Evolutionary conservation across 306 rosid species (phyloP).

Genomic region (Astragalus glycyphyllos): DNA sequence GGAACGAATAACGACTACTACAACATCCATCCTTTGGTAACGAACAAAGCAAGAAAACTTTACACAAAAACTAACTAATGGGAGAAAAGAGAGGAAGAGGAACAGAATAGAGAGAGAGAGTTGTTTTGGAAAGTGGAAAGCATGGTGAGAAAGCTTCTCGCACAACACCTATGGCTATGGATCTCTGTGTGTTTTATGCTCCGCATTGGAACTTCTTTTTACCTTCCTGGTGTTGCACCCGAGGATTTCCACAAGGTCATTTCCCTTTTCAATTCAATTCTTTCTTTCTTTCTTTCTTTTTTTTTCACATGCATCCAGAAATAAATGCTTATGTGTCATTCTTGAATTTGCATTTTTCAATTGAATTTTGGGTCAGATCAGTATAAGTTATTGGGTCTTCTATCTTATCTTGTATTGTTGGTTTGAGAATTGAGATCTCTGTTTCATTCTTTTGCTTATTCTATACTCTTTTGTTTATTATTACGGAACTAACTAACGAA

Average conservation of each 20-base stretch:
- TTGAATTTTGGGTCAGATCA: conserved; percentile 36
- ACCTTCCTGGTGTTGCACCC: conserved; percentile 94
- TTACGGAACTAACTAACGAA: no score
- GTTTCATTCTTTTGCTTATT: conserved; percentile 12
- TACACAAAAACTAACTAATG: conserved; percentile 6
- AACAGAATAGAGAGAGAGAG: background rate
- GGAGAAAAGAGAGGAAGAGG: background rate
- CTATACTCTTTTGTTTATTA: no score
- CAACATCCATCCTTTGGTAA: conserved; percentile 5
- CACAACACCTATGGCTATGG: conserved; percentile 59
- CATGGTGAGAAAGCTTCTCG: conserved; percentile 68
- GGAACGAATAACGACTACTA: background rate
- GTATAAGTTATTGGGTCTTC: no score
- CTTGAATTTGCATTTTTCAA: conserved; percentile 16
- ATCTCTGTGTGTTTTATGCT: conserved; percentile 57
- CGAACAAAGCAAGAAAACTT: conserved; percentile 23
- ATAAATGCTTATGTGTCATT: background rate
- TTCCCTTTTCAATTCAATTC: background rate
- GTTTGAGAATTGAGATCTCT: conserved; percentile 30
- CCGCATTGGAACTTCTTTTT: conserved; percentile 60
- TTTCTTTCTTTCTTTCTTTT: background rate
- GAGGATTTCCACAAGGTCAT: conserved; percentile 75
- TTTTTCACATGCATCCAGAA: background rate
- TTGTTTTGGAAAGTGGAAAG: conserved; percentile 33
- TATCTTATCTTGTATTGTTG: no score